Base-by-base conservation (phyloP, 1,139 yeast genomes). In the Yamadazyma mexicana region DNA sequence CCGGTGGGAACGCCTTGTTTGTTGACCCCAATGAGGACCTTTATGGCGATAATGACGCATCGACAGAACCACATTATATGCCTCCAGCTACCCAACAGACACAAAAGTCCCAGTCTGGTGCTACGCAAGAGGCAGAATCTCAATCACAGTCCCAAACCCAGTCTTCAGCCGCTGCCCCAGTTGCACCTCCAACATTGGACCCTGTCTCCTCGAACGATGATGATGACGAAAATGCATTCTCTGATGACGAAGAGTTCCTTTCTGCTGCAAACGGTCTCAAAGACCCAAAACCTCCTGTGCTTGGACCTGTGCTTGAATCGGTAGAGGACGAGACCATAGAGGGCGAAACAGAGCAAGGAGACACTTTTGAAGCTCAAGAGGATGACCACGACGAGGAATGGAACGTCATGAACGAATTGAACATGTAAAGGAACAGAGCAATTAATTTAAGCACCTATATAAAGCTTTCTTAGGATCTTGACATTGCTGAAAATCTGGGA, bases 401-500 rank as follows among this genome's bases (percentile, higher is more conserved):
- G 46, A 71, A 63, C 25, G 46, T 68, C 11, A 66, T 71, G 74
- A 59, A 70, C 44, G 72, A 69, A 43, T 59, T 64, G 55, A 71
- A 62, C 9, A 44, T 59, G 50, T 60, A 41, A 47, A 5, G 11
- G 11, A 5, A n/a, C n/a, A n/a, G n/a, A n/a, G n/a, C n/a, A n/a
- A n/a, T n/a, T n/a, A n/a, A n/a, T n/a, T 37, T 37, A 44, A 15
- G 35, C 40, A 28, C 37, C 43, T 35, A 71, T 59, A 56, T 68
- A 72, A 31, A 72, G 58, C 49, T 65, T 64, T 44, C 79, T 64
- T 39, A 72, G 58, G 11, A 68, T 55, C 30, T 69, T 54, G 3
- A 69, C 65, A 49, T 66, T 64, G 37, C 59, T 62, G 44, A 62
- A 72, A 5, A 79, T 68, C 35, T 68, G 69, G 32, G 80, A 78